Base-by-base conservation (phyloP, 768 basidiomycete genomes). In the Cyathus striatus region DNA sequence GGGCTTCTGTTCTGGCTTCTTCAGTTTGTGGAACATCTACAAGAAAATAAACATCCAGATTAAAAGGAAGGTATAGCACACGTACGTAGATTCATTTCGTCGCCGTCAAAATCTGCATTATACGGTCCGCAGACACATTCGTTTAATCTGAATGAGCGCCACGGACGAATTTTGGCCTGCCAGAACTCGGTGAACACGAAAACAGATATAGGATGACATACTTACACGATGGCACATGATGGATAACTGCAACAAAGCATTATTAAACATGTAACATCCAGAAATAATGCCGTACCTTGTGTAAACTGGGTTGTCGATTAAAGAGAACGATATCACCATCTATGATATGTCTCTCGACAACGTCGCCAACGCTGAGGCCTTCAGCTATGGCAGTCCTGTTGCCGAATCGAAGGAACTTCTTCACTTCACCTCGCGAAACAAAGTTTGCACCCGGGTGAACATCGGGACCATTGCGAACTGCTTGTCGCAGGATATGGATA, bases 121-220 rank as follows among this genome's bases (percentile, higher is more conserved):
- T 97, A 98, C 6, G 96, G 96, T 37, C 90, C 93, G 65, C 96
- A 99, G 6, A 97, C 96, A 79, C 96, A 99, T 61, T 99, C 96
- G 57, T 99, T 99, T 43, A 99, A 67, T 23, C 96, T 78, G 70
- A 99, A 97, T 1, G 96, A 89, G 50, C 95, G 73, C 96, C 96
- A 99, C 18, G 96, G 96, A 23, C 96, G 76, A 42, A 99, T 78
- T 75, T 95, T 95, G 33, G 81, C 83, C 82, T 83, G 49, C 12
- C 40, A 35, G 36, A 3, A 45, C 13, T 14, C 20, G 30, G 41
- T n/a, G n/a, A n/a, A n/a, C 27, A 49, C 39, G 7, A 14, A 14
- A 37, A 23, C 21, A 14, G 13, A 12, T 36, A 34, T 17, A 17
- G 16, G 38, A 24, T 17, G n/a, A 22, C 23, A 27, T 26, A 56